A percentile compares a stretch with the other conserved stretches of the same genome.
phyloP scores from a whole-genome alignment of 495 filamentous ascomycete genomes.

The Podospora conica region DNA sequence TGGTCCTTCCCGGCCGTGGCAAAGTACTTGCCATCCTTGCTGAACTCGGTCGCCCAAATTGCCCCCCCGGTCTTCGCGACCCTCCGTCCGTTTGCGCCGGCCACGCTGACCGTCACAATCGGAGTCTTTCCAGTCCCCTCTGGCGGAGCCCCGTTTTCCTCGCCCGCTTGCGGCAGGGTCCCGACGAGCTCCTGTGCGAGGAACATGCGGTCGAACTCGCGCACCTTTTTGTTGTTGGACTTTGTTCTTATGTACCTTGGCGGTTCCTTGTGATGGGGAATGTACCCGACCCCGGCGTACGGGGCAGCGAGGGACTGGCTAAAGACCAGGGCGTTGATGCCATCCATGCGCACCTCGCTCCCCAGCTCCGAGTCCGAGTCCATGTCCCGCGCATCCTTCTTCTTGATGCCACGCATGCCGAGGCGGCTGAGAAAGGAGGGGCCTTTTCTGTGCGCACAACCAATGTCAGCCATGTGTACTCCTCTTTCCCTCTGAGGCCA shows the following conservation, averaged over 20 bases:
- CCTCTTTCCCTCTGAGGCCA: neutral
- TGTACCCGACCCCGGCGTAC: slow-evolving; percentile 67
- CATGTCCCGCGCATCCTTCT: slow-evolving; percentile 49
- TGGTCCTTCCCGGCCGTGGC: slow-evolving; percentile 85
- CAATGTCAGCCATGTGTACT: slow-evolving; percentile 2
- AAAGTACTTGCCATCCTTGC: slow-evolving; percentile 85
- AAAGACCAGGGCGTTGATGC: slow-evolving; percentile 75
- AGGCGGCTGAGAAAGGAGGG: slow-evolving; percentile 84
- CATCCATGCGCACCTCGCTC: slow-evolving; percentile 65
- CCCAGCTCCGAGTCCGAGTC: slow-evolving; percentile 66
- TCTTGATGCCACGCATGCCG: slow-evolving; percentile 71
- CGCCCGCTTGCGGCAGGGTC: slow-evolving; percentile 25
- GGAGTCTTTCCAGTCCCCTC: slow-evolving; percentile 23
- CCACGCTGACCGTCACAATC: slow-evolving; percentile 32
- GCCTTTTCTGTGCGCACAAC: slow-evolving; percentile 47
- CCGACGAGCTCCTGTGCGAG: slow-evolving; percentile 78
- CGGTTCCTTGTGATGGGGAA: slow-evolving; percentile 81
- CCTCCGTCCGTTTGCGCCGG: slow-evolving; percentile 33
- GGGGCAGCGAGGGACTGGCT: slow-evolving; percentile 50
- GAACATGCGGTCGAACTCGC: slow-evolving; percentile 81
- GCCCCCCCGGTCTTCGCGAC: slow-evolving; percentile 46
- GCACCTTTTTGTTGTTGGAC: slow-evolving; percentile 72
- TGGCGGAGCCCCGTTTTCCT: neutral
- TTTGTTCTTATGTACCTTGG: slow-evolving; percentile 85
- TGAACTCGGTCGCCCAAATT: slow-evolving; percentile 89